Evolutionary conservation across 2,329 filamentous ascomycete genomes (phyloP), one percentile per base, ranked within the genome.

Genomic region (Aspergillus clavatus): DNA sequence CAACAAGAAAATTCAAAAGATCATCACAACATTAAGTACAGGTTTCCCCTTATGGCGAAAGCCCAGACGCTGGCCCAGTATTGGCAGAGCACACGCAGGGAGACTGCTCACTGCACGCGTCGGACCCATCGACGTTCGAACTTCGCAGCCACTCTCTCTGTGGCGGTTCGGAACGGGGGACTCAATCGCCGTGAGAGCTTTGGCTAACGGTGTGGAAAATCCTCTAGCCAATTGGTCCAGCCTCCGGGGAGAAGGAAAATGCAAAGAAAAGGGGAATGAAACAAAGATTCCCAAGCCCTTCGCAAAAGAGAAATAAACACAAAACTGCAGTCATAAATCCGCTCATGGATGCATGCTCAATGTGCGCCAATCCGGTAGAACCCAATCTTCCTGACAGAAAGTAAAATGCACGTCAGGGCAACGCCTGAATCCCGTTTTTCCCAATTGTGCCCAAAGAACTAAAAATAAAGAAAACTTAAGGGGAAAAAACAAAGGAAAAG

Each of bases 241-340:
- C 27, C n/a, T 16, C 27, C 26, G 29, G 23, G 18, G 33, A 38
- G 21, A 33, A 46, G 40, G 31, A 41, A 39, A 45, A 31, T 31
- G 31, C 28, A 44, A 42, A 22, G 33, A 12, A 37, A 26, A 36
- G 42, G 38, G 38, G 45, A 14, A 29, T 26, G 36, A 39, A 42
- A n/a, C 28, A n/a, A n/a, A n/a, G n/a, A n/a, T n/a, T n/a, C n/a
- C n/a, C n/a, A n/a, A n/a, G n/a, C n/a, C n/a, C n/a, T 21, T 3
- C n/a, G 14, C 22, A 33, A 40, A 45, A 11, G 35, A 39, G 36
- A 39, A 43, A 10, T 24, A 39, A 43, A 39, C 38, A 36, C 26
- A 40, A n/a, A n/a, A n/a, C n/a, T n/a, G n/a, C n/a, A n/a, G n/a
- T n/a, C n/a, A n/a, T n/a, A n/a, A n/a, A 42, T 22, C 14, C 23